Evolutionary conservation across 2,329 filamentous ascomycete genomes (phyloP).

Genomic region (Fusarium sp.): DNA sequence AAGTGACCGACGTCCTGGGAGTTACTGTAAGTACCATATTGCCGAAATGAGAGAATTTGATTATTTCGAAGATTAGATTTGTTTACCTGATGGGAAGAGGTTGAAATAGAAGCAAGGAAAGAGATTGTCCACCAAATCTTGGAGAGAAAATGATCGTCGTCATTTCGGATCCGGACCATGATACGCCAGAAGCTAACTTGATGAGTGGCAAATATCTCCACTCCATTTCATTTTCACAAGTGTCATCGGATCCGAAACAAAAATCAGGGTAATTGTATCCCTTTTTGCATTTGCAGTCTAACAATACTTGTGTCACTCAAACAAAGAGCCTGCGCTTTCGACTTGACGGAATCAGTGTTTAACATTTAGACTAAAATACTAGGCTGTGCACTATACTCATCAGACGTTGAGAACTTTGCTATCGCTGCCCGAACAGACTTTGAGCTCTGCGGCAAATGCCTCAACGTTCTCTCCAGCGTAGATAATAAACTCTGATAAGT

Average conservation of each 20-base stretch:
- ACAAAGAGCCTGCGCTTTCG: no score
- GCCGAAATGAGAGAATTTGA: background rate
- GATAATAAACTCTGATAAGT: slow-evolving; percentile 45
- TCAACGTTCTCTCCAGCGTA: slow-evolving; percentile 46
- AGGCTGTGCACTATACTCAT: background rate
- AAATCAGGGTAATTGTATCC: background rate
- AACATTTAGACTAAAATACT: background rate
- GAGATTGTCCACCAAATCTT: background rate
- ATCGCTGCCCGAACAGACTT: slow-evolving; percentile 50
- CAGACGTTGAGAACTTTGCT: slow-evolving; percentile 33
- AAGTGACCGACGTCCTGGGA: slow-evolving; percentile 35
- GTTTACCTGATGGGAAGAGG: background rate
- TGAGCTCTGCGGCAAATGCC: slow-evolving; percentile 48
- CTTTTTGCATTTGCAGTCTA: background rate
- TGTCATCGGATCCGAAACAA: slow-evolving; percentile 29
- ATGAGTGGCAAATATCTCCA: slow-evolving; percentile 20
- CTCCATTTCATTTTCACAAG: background rate
- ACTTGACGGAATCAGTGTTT: background rate
- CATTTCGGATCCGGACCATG: slow-evolving; percentile 29
- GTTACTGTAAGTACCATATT: slow-evolving; percentile 33
- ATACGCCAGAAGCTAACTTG: background rate
- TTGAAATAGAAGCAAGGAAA: background rate
- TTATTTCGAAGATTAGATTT: background rate
- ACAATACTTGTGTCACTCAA: no score
- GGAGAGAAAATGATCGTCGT: background rate